Base-by-base conservation (phyloP, 2,329 filamentous ascomycete species). In the Arthroderma sp. region DNA sequence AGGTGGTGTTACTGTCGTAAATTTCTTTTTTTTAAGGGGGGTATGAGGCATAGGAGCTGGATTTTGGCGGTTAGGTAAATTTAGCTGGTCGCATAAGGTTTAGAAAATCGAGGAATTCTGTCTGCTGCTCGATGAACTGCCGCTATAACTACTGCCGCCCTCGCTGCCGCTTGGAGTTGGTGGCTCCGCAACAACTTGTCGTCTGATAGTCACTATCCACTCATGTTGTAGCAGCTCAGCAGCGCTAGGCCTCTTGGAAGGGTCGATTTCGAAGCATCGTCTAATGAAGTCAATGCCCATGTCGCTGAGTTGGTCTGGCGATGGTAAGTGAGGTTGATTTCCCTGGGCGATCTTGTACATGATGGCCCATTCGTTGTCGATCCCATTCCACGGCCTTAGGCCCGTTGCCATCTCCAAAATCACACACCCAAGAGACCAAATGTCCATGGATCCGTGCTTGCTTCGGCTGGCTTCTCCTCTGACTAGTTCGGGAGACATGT, bases 321-420 rank as follows among this genome's bases (percentile, higher is more conserved):
- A 73, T 1, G 91, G 91, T 45, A 95, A 72, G 59, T 86, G 82
- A 4, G 91, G 91, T 40, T 87, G 84, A 56, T 95, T 94, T 52
- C 91, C 91, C 61, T 94, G 89, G 1, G 91, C 91, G 58, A 98
- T 98, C 69, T 96, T 96, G 74, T 95, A 98, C 91, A 98, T 98
- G 68, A 98, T 96, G 36, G 91, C 91, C 87, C 88, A 98, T 65
- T 98, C 91, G 60, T 98, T 98, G 68, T 98, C 91, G 39, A 96
- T 78, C 52, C 82, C 86, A 28, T 87, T 86, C 91, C 91, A 98
- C 1, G 91, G 91, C 10, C 89, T 80, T 50, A 87, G 78, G 15
- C 91, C 91, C 0, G 91, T 98, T 3, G 86, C 86, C 89, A 98
- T 96, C 65, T 98, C 91, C 36, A 95, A 76, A 52, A 98, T 86